Evolutionary conservation across 2,329 filamentous ascomycete species (phyloP), one percentile per base, ranked within the genome.

Genomic region (Trichoderma afroharzianum): DNA sequence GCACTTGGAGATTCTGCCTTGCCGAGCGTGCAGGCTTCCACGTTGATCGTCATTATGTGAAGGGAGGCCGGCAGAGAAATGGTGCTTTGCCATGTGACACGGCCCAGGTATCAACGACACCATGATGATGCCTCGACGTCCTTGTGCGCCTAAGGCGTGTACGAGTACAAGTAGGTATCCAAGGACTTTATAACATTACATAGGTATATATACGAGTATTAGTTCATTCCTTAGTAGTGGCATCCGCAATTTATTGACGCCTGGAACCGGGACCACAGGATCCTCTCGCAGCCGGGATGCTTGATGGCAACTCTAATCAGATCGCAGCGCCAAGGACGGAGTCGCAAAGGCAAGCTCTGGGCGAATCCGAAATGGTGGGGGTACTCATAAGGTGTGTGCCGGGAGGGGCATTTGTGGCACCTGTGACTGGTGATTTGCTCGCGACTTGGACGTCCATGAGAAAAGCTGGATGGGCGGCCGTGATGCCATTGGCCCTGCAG

Each of bases 401-500:
- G 53, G 63, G 69, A 64, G 63, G 36, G 70, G 63, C 63, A 67
- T 71, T 33, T 62, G 47, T 62, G 70, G 63, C 62, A 63, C 39
- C 36, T 43, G 36, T 50, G 57, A 58, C 57, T 63, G 55, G 43
- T 21, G 43, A 59, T n/a, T 50, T 28, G 67, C 57, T 59, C 33
- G 62, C 63, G 15, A 63, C 32, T 47, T 55, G 26, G 67, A 59
- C 58, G 53, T 33, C 32, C 32, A 33, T 33, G 47, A 47, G 63
- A 36, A 33, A 5, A 21, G 39, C 61, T n/a, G 9, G 43, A 43
- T 33, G 33, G 33, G 36, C 18, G 18, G 39, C 36, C 63, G 21
- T 26, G 30, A 66, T 50, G 58, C 68, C 21, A 63, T 70, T 63
- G 68, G 47, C 24, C 47, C 58, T 63, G 50, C 6, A 43, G 43